Evolutionary conservation across 495 filamentous ascomycete genomes (phyloP).

Genomic region (Annulohypoxylon nitens): DNA sequence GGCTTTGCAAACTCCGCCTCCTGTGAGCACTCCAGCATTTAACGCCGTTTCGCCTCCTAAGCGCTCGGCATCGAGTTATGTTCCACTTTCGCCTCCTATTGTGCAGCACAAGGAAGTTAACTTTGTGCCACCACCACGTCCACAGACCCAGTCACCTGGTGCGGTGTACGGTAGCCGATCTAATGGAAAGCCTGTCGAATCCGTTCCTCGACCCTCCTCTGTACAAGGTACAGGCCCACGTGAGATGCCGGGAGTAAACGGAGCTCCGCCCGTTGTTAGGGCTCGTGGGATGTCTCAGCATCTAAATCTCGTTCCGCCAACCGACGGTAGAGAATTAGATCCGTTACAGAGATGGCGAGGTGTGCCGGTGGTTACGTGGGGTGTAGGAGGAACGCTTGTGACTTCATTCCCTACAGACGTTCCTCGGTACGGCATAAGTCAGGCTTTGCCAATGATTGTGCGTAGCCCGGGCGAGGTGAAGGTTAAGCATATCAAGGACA

Average conservation of each 20-base stretch:
- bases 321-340: constrained; percentile 84
- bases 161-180: constrained; percentile 65
- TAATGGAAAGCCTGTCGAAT: constrained; percentile 62
- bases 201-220: constrained; percentile 75
- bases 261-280: constrained; percentile 37
- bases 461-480: constrained; percentile 88
- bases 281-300: constrained; percentile 58
- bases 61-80: constrained; percentile 62
- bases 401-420: constrained; percentile 91
- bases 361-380: constrained; percentile 86
- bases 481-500: constrained; percentile 74
- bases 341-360: constrained; percentile 90
- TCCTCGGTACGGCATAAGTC: constrained; percentile 83
- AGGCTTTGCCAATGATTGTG: constrained; percentile 79
- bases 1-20: constrained; percentile 60
- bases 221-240: constrained; percentile 69
- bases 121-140: constrained; percentile 73
- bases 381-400: constrained; percentile 84
- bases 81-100: constrained; percentile 50
- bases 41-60: constrained; percentile 67
- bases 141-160: constrained; percentile 89
- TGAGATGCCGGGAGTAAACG: constrained; percentile 53
- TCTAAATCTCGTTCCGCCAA: constrained; percentile 68
- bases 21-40: constrained; percentile 51
- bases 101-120: constrained; percentile 53